Evolutionary conservation across 2,329 filamentous ascomycete genomes (phyloP).

Genomic region (Ceratocystis colombiana): DNA sequence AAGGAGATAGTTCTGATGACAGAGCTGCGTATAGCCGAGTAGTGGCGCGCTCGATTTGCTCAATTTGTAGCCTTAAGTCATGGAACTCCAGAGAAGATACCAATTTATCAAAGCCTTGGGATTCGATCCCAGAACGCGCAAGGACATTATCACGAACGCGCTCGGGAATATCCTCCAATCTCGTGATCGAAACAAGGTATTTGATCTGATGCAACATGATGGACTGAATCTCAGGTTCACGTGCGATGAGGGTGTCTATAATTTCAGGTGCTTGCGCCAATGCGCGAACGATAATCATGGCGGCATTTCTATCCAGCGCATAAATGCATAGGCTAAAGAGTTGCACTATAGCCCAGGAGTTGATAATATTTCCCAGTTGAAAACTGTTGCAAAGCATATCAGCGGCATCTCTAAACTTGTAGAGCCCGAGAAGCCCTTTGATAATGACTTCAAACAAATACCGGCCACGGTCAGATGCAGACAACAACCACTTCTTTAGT

Average conservation of each 20-base stretch:
- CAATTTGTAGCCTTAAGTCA: conserved; percentile 19
- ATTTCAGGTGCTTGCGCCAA: conserved; percentile 16
- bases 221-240: conserved; percentile 17
- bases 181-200: conserved; percentile 25
- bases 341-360: conserved; percentile 32
- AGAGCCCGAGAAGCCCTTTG: conserved; percentile 41
- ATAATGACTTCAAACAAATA: conserved; percentile 39
- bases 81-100: conserved; percentile 10
- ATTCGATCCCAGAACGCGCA: conserved; percentile 9
- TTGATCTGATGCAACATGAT: conserved; percentile 26
- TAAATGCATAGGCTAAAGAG: conserved; percentile 38
- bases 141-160: conserved; percentile 7
- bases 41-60: conserved; percentile 15
- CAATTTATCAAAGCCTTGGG: conserved; percentile 17
- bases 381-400: conserved; percentile 37
- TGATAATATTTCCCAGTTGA: conserved; percentile 32
- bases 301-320: conserved; percentile 32
- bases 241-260: conserved; percentile 19
- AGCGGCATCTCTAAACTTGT: conserved; percentile 38
- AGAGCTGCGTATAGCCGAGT: not conserved
- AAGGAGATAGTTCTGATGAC: not conserved
- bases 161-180: conserved; percentile 16
- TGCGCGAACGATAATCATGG: conserved; percentile 22
- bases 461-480: conserved; percentile 17
- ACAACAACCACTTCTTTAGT: conserved; percentile 8